These are phyloP conservation scores for Tilletia setariae DNA, from an alignment of 1,284 basidiomycete species.

Conservation along the genomic window DNA sequence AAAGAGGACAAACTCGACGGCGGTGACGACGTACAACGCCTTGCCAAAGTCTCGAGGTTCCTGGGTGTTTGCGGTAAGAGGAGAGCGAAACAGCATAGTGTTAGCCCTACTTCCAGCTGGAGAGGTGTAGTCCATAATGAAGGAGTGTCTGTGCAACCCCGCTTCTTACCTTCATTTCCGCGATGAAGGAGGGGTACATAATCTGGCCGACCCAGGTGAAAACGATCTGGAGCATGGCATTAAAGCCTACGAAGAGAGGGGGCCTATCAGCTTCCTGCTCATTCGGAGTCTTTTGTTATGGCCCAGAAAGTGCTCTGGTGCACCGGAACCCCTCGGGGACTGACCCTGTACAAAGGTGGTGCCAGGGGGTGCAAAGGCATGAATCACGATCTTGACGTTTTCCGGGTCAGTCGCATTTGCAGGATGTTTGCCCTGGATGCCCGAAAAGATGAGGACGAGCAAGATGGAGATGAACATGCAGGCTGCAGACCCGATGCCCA, in stretches of 20 bases:
- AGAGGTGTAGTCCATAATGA: no score
- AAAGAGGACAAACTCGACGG: constrained; percentile 25
- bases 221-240: constrained; percentile 56
- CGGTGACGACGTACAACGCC: constrained; percentile 21
- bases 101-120: no score
- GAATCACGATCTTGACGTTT: constrained; percentile 1
- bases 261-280: no score
- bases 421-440: constrained; percentile 14
- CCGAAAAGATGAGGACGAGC: constrained; percentile 16
- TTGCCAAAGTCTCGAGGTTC: constrained; percentile 26
- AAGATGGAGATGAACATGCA: constrained; percentile 27
- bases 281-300: no score
- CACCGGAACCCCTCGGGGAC: no score
- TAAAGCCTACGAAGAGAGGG: no score
- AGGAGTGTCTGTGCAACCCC: no score
- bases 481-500: constrained; percentile 21
- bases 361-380: constrained; percentile 22
- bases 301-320: no score
- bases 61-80: no score
- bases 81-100: no score
- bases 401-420: not conserved
- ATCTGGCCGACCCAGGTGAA: constrained; percentile 21
- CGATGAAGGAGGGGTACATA: constrained; percentile 24
- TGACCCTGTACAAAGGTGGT: constrained; percentile 15
- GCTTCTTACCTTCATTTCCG: no score